Base-by-base conservation (phyloP, 768 basidiomycete species). In the Boletus sp. region DNA sequence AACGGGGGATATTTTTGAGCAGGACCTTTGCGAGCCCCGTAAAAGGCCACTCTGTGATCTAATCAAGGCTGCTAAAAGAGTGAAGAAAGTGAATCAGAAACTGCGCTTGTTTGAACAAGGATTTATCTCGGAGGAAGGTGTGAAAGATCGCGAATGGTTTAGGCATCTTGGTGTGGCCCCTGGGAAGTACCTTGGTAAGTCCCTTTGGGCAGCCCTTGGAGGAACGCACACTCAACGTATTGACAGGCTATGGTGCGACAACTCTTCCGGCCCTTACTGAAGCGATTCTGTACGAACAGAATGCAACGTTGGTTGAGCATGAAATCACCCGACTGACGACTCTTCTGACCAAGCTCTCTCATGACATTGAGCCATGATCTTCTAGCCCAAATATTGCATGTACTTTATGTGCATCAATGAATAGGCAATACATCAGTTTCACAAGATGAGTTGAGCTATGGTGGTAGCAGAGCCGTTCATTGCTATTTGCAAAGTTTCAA, bases 81-180 rank as follows among this genome's bases (percentile, higher is more conserved):
- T 90, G 10, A 76, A 73, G 50, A 75, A 66, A 52, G 81, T 79
- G 15, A 92, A 92, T 71, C 73, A 80, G 73, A 89, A 86, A 69
- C 74, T 92, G n/a, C 72, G 77, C 11, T 72, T 75, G 7, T 92
- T 92, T 61, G 91, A 93, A 69, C 82, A 81, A 48, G 91, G 92
- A 1, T 91, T 96, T 69, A 87, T 94, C 57, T 84, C 83, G 7
- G 76, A 87, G 64, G 84, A 76, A 15, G 94, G 93, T 0, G 84
- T 94, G 60, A 85, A 85, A 62, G 84, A 86, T 52, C 79, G 90
- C 33, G 87, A 91, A 68, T 95, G 93, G 93, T 96, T 89, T 69
- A 84, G 77, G 65, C 88, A 94, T 72, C 79, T 93, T 15, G 92
- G 82, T 47, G 90, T 93, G 42, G 91, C 93, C 3, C 93, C 94